Evolutionary conservation across 768 basidiomycete genomes (phyloP), one percentile per base, ranked within the genome.

Genomic region (Lyophyllum semitale): DNA sequence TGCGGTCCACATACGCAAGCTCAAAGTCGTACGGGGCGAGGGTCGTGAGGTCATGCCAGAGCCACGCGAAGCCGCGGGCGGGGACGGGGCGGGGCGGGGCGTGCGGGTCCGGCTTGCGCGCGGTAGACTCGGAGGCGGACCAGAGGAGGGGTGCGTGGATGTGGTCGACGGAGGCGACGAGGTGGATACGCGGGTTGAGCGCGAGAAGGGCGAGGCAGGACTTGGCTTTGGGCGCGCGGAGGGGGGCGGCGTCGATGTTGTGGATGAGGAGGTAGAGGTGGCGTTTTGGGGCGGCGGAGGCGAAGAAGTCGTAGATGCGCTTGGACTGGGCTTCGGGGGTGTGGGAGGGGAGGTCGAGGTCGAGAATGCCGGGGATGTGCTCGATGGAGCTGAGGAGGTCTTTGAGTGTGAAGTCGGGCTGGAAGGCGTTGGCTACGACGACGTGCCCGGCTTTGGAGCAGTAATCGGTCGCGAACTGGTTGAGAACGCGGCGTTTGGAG

Each of bases 1-100:
- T 79, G n/a, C 80, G 82, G 64, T 89, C 86, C 20, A 82, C 83
- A 48, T 76, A 84, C 0, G 82, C 76, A 35, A 91, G 79, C 67
- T 98, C 95, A 57, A 81, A 78, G 66, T 91, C 86, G 75, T 95
- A 97, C 1, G 91, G 77, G 15, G 73, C 75, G 60, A 95, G 88
- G 1, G 96, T 97, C 3, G 94, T 93, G 22, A 93, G 70, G 70
- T 96, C 93, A 71, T 98, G 93, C 85, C 92, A 93, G 15, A 94
- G 73, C 85, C 91, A 93, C 1, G 83, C 72, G 66, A 84, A 88
- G 8, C 88, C 87, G 30, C 78, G 78, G 32, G 70, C 54, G 48
- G 69, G 68, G 8, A 67, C 61, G 6, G 60, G 8, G 17, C 62
- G 49, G 15, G 59, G 51, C 17, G 48, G 40, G 8, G 42, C 20